Base-by-base conservation (phyloP, 2,329 filamentous ascomycete genomes). In the Chaetothyriales sp. region DNA sequence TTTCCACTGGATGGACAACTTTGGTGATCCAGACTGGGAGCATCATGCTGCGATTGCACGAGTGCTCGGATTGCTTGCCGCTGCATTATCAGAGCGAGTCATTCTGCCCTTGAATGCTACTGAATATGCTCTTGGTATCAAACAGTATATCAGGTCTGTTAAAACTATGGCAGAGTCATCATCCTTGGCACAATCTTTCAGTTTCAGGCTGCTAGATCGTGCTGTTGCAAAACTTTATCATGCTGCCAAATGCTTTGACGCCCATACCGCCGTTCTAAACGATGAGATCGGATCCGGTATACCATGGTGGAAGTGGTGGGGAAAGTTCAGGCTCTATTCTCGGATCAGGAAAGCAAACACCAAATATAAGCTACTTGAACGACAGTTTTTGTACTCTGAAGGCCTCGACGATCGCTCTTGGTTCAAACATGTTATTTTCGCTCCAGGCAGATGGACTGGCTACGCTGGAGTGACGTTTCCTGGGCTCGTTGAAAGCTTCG, bases 401-500 rank as follows among this genome's bases (percentile, higher is more conserved):
- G 90, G 90, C 0, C 68, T 96, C 18, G 89, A 95, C 64, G 26
- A 55, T n/a, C 73, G 90, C 53, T 71, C 72, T 20, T 95, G 88
- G 88, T 96, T 90, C 71, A 95, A 95, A 70, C 90, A 95, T 62
- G 83, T 95, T 2, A 84, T 95, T 1, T 95, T 93, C 67, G 89
- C 89, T 1, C 89, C 89, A 0, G 89, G 89, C 0, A 65, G 90
- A 46, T 94, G 88, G 87, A 95, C 87, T 0, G 89, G 89, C 0
- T 95, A 95, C 66, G 73, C 87, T 0, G 89, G 88, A 2, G 79
- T 76, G 3, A 80, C 79, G 7, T 83, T 78, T 59, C 79, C 80
- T 1, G 78, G 79, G 1, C 65, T 83, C n/a, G 74, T 80, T 4
- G 79, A 83, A 63, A 76, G 73, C 48, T 68, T 83, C 46, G 76